Base-by-base conservation (phyloP, 2,329 filamentous ascomycete genomes). In the Fusarium poae region DNA sequence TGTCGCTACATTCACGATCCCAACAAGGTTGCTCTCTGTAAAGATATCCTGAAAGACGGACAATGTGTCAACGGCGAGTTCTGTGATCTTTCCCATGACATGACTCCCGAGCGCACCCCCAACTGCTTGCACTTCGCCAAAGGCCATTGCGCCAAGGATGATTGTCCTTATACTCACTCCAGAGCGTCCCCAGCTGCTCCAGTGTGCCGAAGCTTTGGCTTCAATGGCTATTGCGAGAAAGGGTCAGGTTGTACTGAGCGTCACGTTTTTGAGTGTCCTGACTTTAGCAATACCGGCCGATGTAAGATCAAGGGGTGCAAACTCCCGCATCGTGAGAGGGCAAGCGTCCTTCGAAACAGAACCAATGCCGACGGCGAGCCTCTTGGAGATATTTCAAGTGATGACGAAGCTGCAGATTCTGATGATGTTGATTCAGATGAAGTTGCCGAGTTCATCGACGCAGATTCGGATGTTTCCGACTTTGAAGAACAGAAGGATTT, bases 221-320 rank as follows among this genome's bases (percentile, higher is more conserved):
- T 89, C 55, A 87, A 94, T 75, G 95, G 96, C 54, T 98, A 94
- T 80, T 98, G 96, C 82, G 90, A 92, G 65, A 92, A 92, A 77
- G 96, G 95, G 64, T 85, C 86, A 57, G 81, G 85, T 57, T 98
- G 96, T 80, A 81, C 88, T 63, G 89, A 96, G 68, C 91, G 94
- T 65, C 96, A 99, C 82, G 91, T 95, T 60, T 91, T 91, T 81
- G 95, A 98, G 80, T 98, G 96, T 80, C 95, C 96, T 67, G 92
- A 97, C 78, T 97, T 97, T 83, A 92, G 93, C 86, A 97, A 97
- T 81, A 93, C 88, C 64, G 95, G 95, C 74, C 84, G 85, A 67
- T 99, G 96, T 87, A 89, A 89, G 78, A 89, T 87, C 78, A 89
- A 90, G 80, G 89, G 90, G 71, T 98, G 95, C 84, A 92, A 91